phyloP scores from a whole-genome alignment of 1,284 basidiomycete species.

The Amylostereum areolatum region DNA sequence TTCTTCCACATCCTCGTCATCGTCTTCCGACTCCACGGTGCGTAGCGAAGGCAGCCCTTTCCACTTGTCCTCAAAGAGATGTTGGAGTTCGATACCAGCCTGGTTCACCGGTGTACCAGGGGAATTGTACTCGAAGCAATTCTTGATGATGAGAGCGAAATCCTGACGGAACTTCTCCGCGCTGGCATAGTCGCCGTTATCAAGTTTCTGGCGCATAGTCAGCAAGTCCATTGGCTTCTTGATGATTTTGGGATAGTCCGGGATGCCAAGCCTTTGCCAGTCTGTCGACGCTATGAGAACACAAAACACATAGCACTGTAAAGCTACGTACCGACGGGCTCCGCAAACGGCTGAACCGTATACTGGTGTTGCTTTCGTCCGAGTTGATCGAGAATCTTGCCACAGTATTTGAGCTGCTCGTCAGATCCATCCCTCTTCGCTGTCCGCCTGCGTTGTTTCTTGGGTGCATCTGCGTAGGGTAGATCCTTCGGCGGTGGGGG shows the following conservation, averaged over 20 bases:
- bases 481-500: conserved; percentile 92
- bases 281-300: conserved; percentile 34
- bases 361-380: conserved; percentile 74
- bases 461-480: conserved; percentile 72
- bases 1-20: conserved; percentile 44
- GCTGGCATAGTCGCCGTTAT: conserved; percentile 67
- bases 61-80: conserved; percentile 91
- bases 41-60: conserved; percentile 64
- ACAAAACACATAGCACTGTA: background rate
- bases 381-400: conserved; percentile 72
- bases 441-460: conserved; percentile 61
- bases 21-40: conserved; percentile 42
- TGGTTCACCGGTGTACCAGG: conserved; percentile 81
- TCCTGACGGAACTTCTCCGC: conserved; percentile 83
- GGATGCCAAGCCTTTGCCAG: conserved; percentile 75
- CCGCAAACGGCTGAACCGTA: conserved; percentile 84
- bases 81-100: conserved; percentile 76
- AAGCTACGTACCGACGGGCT: conserved; percentile 78
- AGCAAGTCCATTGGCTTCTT: conserved; percentile 94
- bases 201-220: conserved; percentile 84
- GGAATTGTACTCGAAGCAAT: conserved; percentile 93
- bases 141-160: conserved; percentile 90
- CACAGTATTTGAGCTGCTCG: conserved; percentile 87
- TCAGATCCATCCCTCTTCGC: conserved; percentile 61
- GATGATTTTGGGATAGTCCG: conserved; percentile 81